Base-by-base conservation (phyloP, 192 early-diverging fungal genomes). In the Umbelopsis ramanniana region DNA sequence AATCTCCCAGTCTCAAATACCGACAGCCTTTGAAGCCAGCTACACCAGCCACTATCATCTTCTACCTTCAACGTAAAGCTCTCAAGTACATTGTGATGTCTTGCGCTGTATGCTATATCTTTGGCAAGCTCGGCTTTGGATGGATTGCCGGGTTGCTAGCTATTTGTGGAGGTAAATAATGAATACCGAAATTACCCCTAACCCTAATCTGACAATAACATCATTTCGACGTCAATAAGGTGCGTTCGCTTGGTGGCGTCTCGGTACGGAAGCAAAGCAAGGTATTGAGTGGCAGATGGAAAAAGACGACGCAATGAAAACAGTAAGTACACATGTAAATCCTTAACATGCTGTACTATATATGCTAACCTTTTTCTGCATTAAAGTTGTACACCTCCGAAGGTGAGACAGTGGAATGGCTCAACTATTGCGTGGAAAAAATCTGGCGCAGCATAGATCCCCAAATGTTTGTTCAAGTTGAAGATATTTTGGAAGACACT, bases 241-340 rank as follows among this genome's bases (percentile, higher is more conserved):
- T 21, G 67, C 68, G 24, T 66, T 67, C 53, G 72, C 76, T 15
- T 77, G 68, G 45, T 66, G 67, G 67, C 66, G 55, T 45, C n/a
- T 77, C 0, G 71, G 71, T 2, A 68, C 43, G 4, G 71, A 72
- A 52, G 35, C 47, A 24, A 55, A 63, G 22, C 45, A 52, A 45
- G 71, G 76, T 21, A 37, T 77, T 29, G 76, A 77, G 22, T 77
- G 76, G 76, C 71, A 77, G 60, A 55, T 72, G 6, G 71, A 77
- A 53, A 77, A 77, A 12, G 46, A 77, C 17, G 67, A 68, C 37
- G 22, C 40, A 15, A 77, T 76, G 24, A 77, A 66, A 19, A 77
- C 66, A 35, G 66, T 76, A 47, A 33, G 54, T 52, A 40, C 23
- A 38, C 2, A 43, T 67, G 1, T 19, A 24, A 6, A 15, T 4